Percentiles rank a stretch among this genome's conserved stretches.
Conservation (phyloP, 345 rosid species). For the Aquilaria sinensis region DNA sequence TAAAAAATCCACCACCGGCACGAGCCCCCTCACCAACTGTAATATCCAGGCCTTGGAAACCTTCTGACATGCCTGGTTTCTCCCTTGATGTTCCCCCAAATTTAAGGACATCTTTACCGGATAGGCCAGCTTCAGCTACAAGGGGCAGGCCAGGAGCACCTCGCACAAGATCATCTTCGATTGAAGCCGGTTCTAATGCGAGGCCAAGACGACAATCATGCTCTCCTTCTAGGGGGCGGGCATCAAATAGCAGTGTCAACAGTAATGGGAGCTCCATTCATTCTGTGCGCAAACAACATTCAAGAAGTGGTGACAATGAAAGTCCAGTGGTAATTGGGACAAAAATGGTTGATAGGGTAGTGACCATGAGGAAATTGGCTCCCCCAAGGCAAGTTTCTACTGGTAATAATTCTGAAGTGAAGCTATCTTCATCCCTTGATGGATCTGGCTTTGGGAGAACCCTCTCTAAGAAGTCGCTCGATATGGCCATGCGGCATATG, state of each 20-base stretch:
- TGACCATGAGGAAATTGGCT: slow-evolving; percentile 79
- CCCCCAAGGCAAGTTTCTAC: slow-evolving; percentile 49
- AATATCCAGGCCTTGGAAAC: slow-evolving; percentile 38
- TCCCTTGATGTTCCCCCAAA: slow-evolving; percentile 59
- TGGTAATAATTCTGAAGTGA: slow-evolving; percentile 25
- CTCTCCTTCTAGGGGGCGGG: slow-evolving; percentile 63
- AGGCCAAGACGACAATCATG: slow-evolving; percentile 55
- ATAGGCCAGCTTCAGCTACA: slow-evolving; percentile 54
- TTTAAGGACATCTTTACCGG: slow-evolving; percentile 42
- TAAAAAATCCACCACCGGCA: slow-evolving; percentile 31
- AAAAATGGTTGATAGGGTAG: slow-evolving; percentile 86
- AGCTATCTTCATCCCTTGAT: slow-evolving; percentile 45
- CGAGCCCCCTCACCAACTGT: slow-evolving; percentile 60
- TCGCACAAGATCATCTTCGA: slow-evolving; percentile 31
- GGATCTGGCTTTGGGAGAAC: slow-evolving; percentile 70
- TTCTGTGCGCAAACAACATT: slow-evolving; percentile 28
- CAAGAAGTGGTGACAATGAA: slow-evolving; percentile 49
- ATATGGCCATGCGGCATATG: slow-evolving; percentile 92
- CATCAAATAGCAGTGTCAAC: slow-evolving; percentile 30
- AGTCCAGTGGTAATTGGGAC: slow-evolving; percentile 70
- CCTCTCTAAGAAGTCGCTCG: slow-evolving; percentile 76
- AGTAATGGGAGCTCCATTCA: slow-evolving; percentile 36
- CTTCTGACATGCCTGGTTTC: slow-evolving; percentile 41
- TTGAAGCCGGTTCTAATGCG: slow-evolving; percentile 37
- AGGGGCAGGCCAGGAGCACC: slow-evolving; percentile 56